Evolutionary conservation across 1,284 basidiomycete species (phyloP).

Genomic region (Ustilago esculenta): DNA sequence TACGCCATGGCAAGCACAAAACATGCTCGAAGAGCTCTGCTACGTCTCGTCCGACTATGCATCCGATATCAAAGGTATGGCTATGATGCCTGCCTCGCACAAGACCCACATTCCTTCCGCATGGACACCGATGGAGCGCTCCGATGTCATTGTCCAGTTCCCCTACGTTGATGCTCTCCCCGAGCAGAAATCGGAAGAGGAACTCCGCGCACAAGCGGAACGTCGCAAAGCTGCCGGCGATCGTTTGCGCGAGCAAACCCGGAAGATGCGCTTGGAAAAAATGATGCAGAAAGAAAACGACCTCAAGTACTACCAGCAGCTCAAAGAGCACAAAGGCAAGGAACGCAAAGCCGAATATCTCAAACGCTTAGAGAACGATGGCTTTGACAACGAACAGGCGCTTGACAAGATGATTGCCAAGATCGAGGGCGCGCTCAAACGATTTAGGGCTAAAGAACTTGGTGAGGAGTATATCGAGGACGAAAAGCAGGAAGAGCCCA

Average conservation of each 20-base stretch:
- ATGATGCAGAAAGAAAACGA: constrained; percentile 83
- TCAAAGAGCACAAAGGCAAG: constrained; percentile 76
- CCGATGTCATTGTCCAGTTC: constrained; percentile 69
- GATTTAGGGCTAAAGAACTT: constrained; percentile 78
- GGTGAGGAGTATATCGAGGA: constrained; percentile 68
- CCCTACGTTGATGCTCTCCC: constrained; percentile 68
- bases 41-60: constrained; percentile 85
- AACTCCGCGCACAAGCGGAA: constrained; percentile 80
- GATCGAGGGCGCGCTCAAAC: constrained; percentile 76
- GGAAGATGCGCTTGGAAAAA: constrained; percentile 79
- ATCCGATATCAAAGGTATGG: constrained; percentile 72
- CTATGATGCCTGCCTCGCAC: constrained; percentile 70
- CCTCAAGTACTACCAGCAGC: constrained; percentile 75
- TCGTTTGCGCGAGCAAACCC: constrained; percentile 90
- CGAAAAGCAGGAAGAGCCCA: constrained; percentile 76
- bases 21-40: constrained; percentile 88
- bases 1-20: constrained; percentile 73
- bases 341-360: constrained; percentile 81
- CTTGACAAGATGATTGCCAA: constrained; percentile 80
- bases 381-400: constrained; percentile 77
- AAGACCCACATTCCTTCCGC: constrained; percentile 76
- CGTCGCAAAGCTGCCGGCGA: constrained; percentile 84
- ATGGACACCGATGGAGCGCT: constrained; percentile 63
- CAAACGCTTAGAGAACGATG: constrained; percentile 70
- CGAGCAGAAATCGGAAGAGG: constrained; percentile 91